Conservation (phyloP, 73 alveolate genomes). For the Paramecium tetraurelia region DNA sequence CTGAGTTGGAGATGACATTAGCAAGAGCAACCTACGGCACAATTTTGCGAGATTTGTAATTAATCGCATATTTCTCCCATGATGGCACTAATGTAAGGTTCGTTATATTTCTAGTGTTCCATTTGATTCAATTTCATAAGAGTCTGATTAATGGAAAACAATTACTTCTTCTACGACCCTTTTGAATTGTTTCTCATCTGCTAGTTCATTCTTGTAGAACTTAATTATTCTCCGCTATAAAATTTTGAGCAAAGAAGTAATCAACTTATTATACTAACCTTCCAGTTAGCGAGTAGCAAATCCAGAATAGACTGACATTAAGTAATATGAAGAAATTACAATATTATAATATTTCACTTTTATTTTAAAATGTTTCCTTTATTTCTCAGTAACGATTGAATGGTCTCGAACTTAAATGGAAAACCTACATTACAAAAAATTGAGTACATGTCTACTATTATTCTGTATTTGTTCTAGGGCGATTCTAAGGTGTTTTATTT, state of each 20-base stretch:
- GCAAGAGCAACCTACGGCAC: not conserved
- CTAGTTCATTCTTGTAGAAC: not conserved
- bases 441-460: not conserved
- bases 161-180: not conserved
- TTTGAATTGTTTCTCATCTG: conserved; percentile 9
- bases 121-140: not conserved
- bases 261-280: not conserved
- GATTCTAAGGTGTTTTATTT: conserved; percentile 19
- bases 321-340: not conserved
- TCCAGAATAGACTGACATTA: conserved; percentile 40
- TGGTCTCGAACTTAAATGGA: conserved; percentile 2
- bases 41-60: not conserved
- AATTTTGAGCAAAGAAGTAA: not conserved
- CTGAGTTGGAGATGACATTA: not conserved
- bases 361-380: not conserved
- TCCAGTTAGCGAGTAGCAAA: not conserved
- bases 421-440: not conserved
- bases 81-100: conserved; percentile 15
- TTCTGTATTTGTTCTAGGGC: conserved; percentile 17
- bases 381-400: not conserved
- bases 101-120: not conserved
- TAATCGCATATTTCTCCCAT: conserved; percentile 5
- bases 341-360: not conserved
- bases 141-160: not conserved
- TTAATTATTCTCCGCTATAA: not conserved